Base-by-base conservation (phyloP, 2,329 filamentous ascomycete species). In the Hypoxylon sp. region DNA sequence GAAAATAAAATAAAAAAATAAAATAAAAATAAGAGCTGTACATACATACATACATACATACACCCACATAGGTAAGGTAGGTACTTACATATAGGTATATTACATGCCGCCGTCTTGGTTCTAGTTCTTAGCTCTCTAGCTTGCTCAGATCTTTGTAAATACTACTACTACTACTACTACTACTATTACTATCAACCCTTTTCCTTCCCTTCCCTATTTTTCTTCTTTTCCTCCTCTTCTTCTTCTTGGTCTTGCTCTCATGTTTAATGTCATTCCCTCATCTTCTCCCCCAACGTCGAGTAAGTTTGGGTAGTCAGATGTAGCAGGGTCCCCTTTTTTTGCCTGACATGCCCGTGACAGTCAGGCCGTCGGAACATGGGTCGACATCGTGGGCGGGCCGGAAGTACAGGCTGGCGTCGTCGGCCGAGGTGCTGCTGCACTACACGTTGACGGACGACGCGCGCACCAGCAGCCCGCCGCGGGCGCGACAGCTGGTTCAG, bases 331-430 rank as follows among this genome's bases (percentile, higher is more conserved):
- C n/a, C 44, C 48, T 27, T 31, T 38, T 43, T 48, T 47, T 43
- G 55, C 59, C 55, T 61, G 59, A 51, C 41, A 62, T 62, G 60
- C 60, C 60, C 55, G 51, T 59, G 35, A 62, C 55, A 40, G 56
- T 62, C 52, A 59, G 55, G 57, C 60, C 60, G 29, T 60, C 60
- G 34, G 51, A 57, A 53, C 50, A 62, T 40, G 57, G 51, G 40
- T 60, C 60, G 32, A 51, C 36, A 43, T 56, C 52, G 50, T 62
- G 57, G 57, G 55, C 55, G 45, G 60, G 60, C 42, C 49, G 55
- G 16, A 55, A 48, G 50, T 60, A 59, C 26, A 57, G 57, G 35
- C 57, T 53, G 17, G 55, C 55, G 8, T 57, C 57, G 11, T 60
- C 57, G 44, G 52, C 60, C 23, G 57, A 62, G 13, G 49, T 59